Base-by-base conservation (phyloP, 371 early-diverging fungal species). In the Sporodiniella umbellata region DNA sequence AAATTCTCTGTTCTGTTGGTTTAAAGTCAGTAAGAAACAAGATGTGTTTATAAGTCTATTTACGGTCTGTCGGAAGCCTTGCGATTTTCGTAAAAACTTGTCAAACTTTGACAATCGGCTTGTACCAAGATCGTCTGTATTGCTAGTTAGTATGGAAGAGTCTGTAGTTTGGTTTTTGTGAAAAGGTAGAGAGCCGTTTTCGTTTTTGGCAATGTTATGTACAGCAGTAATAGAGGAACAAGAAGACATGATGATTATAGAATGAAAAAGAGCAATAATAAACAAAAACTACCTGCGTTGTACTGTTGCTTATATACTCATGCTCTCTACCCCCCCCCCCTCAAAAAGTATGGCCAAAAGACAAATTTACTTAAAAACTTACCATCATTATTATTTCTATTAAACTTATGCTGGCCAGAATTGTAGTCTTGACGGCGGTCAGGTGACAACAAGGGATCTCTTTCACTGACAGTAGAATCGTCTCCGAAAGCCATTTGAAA, bases 1-100 rank as follows among this genome's bases (percentile, higher is more conserved):
- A 38, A 79, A 83, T 63, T 87, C 86, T 53, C 88, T 74, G 62
- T 75, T 66, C 69, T 74, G n/a, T n/a, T n/a, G n/a, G n/a, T n/a
- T n/a, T n/a, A n/a, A n/a, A n/a, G n/a, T n/a, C 18, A 3, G 28
- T 12, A 30, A 25, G 18, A 26, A 42, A 40, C 18, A 19, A 21
- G 12, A 8, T 5, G 3, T 21, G 40, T n/a, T n/a, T n/a, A n/a
- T n/a, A 8, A 10, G 10, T 15, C 21, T 19, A 40, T 22, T 40
- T 40, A 8, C 2, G 21, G 4, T 21, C 21, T 40, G n/a, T n/a
- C n/a, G n/a, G 21, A 40, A 40, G 18, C n/a, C 18, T 40, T 19
- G 18, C 40, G 40, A 5, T 21, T 8, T 18, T 19, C 21, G 22
- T 19, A 40, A 10, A 19, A 17, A n/a, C n/a, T n/a, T n/a, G n/a